Evolutionary conservation across 202 grass and related monocot genomes (phyloP), one percentile per base, ranked within the genome.

Genomic region (Saccharum hybrid): DNA sequence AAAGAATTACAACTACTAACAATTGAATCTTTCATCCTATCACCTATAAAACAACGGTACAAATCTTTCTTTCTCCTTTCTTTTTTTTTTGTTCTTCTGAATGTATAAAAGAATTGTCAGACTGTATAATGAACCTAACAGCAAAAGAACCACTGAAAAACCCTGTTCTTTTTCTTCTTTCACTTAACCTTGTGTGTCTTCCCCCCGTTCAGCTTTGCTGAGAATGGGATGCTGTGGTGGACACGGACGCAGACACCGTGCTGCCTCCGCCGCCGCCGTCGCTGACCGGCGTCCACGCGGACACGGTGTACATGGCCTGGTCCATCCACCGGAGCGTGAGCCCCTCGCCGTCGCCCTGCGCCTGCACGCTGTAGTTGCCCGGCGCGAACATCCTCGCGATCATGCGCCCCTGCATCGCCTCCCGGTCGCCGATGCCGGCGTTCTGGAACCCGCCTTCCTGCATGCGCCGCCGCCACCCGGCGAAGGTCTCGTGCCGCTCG

Each of bases 401-500:
- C 86, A 99, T 83, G 59, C 88, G 80, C 12, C 89, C 89, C 84
- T 96, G 96, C 62, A 92, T 72, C 81, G 79, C 89, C 88, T 99
- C 93, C 64, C 93, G 70, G 13, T 94, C 87, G 52, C 89, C 93
- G 57, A 94, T 84, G 49, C 89, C 86, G 26, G 70, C 84, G 79
- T 81, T 85, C 72, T 26, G 78, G 59, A 94, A 96, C 13, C 93
- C 91, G 37, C 89, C 89, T 66, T 90, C 91, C 75, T 90, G 89
- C 89, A 94, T 92, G 67, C 83, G 74, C 67, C 68, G 87, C 75
- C 34, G 89, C 96, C 96, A 99, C 4, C 59, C 68, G 0, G 28
- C 38, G 56, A 99, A 99, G 63, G 75, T 94, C 85, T 99, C 96
- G 63, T 99, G 93, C 72, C 93, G 82, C 70, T 99, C 89, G 9